Evolutionary conservation across 352 stramenopile genomes (phyloP).

Genomic region (Globisporangium apiculatum): DNA sequence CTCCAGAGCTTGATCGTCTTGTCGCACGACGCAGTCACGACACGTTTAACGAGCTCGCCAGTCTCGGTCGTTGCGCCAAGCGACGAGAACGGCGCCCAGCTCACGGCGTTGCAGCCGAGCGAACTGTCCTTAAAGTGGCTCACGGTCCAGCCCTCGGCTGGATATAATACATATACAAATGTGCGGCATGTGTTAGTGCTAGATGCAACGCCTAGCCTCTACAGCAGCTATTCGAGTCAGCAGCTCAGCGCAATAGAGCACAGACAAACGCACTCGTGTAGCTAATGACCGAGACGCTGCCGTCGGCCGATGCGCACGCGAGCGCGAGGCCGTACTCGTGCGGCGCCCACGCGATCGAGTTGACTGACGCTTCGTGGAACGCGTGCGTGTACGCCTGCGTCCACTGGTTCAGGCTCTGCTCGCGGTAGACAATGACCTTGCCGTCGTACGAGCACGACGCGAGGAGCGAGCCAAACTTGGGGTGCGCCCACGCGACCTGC

Average conservation of each 20-base stretch:
- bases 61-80: slow-evolving; percentile 37
- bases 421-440: slow-evolving; percentile 95
- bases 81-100: slow-evolving; percentile 91
- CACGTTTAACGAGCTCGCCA: slow-evolving; percentile 44
- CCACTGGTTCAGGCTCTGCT: slow-evolving; percentile 93
- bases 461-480: slow-evolving; percentile 95
- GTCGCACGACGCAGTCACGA: slow-evolving; percentile 97
- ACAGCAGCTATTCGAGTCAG: no score
- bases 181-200: no score
- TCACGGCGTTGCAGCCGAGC: slow-evolving; percentile 96
- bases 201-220: background rate
- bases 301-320: slow-evolving; percentile 93
- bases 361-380: slow-evolving; percentile 90
- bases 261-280: slow-evolving; percentile 50
- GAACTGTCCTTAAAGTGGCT: slow-evolving; percentile 92
- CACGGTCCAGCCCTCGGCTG: slow-evolving; percentile 85
- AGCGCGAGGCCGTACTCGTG: slow-evolving; percentile 95
- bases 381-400: slow-evolving; percentile 87
- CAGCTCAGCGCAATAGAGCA: background rate
- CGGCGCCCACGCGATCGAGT: slow-evolving; percentile 94
- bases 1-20: slow-evolving; percentile 97
- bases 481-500: slow-evolving; percentile 98
- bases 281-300: slow-evolving; percentile 88
- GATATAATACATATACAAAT: slow-evolving; percentile 10
- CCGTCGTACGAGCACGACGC: slow-evolving; percentile 98